Evolutionary conservation across 768 basidiomycete genomes (phyloP).

Genomic region (Roridomyces roridus): DNA sequence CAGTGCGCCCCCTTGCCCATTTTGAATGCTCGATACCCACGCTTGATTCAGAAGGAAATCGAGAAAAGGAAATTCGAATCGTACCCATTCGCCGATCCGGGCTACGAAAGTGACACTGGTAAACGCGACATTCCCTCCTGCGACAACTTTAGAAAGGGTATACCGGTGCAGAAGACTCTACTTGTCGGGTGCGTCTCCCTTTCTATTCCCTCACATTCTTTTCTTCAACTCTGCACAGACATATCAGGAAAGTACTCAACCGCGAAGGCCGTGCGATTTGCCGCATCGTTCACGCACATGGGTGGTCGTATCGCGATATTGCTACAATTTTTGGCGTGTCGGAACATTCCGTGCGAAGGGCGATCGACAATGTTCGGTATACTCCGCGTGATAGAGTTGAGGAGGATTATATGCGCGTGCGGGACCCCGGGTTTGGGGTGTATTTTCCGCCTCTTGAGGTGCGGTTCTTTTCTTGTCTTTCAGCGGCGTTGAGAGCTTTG

Average conservation of each 20-base stretch:
- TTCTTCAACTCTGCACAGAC: too few species aligned
- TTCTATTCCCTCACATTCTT: too few species aligned
- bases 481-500: not conserved
- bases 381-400: not conserved
- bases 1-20: too few species aligned
- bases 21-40: too few species aligned
- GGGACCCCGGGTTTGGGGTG: not conserved
- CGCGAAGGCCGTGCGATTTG: too few species aligned
- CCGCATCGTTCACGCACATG: not conserved
- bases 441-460: not conserved
- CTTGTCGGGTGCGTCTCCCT: not conserved
- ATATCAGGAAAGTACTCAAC: too few species aligned
- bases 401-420: not conserved
- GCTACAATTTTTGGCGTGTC: not conserved
- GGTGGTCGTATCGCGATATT: not conserved
- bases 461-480: not conserved
- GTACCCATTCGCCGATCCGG: slow-evolving; percentile 2
- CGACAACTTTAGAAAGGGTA: not conserved
- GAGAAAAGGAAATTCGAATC: too few species aligned
- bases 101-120: slow-evolving; percentile 13
- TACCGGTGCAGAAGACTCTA: not conserved
- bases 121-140: not conserved
- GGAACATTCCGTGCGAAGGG: not conserved
- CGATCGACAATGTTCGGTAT: not conserved
- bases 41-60: too few species aligned